phyloP scores from a whole-genome alignment of 805 yeast genomes.

The Pichia paraexigua region DNA sequence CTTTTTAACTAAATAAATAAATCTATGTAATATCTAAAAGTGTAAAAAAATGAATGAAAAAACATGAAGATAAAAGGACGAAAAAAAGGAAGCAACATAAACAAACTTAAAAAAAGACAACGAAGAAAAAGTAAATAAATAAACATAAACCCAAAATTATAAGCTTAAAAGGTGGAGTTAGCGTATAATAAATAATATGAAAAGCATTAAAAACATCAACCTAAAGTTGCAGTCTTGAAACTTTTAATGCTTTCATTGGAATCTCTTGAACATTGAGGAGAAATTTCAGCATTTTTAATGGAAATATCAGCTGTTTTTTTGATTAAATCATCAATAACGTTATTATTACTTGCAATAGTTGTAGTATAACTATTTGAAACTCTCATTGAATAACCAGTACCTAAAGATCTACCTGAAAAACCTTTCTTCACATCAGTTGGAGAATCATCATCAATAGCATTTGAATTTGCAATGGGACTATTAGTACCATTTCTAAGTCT shows the following conservation, averaged over 20 bases:
- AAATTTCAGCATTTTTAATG: neutral
- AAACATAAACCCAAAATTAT: neutral
- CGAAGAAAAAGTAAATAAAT: neutral
- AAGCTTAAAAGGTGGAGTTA: neutral
- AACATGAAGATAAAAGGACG: neutral
- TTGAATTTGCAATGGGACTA: neutral
- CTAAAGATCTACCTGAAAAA: slow-evolving; percentile 13
- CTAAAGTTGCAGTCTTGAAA: slow-evolving; percentile 6
- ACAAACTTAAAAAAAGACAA: neutral
- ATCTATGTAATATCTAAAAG: neutral
- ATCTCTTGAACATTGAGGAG: slow-evolving; percentile 5
- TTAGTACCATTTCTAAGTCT: neutral
- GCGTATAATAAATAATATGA: neutral
- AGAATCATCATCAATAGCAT: slow-evolving; percentile 7
- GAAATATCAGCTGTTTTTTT: neutral
- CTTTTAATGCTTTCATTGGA: slow-evolving; percentile 20
- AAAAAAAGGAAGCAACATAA: too few species aligned
- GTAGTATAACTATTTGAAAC: slow-evolving; percentile 2
- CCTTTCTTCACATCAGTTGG: neutral
- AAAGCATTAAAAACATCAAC: neutral
- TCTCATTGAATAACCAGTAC: slow-evolving; percentile 2
- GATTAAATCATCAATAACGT: slow-evolving; percentile 15
- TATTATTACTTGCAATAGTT: neutral
- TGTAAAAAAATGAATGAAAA: slow-evolving; percentile 8
- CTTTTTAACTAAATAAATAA: too few species aligned